Evolutionary conservation across 2,329 filamentous ascomycete species (phyloP), one percentile per base, ranked within the genome.

Genomic region (Daldinia eschscholtzii): DNA sequence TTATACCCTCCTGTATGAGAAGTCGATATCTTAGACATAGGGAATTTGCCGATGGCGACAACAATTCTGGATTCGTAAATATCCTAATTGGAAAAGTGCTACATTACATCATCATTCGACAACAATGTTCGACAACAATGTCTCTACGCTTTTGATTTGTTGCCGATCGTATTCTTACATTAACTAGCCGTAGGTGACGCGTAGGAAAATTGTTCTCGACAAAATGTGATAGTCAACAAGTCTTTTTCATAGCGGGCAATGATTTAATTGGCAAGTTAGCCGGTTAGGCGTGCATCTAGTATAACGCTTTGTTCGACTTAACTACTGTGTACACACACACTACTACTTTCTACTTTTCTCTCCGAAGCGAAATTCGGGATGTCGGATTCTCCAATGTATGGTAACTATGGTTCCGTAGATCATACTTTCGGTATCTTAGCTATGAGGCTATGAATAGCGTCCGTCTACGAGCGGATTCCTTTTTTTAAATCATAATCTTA

Each of bases 11-110:
- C 26, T 7, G 15, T 52, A 33, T 10, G 26, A 52, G 13, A 52
- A 33, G 26, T 52, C 46, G 26, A 52, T 52, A 52, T 30, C 20
- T 52, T n/a, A 26, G 15, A 33, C 26, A 52, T 52, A 52, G 46
- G 46, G 46, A 52, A 52, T 52, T 52, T 52, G 33, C 46, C 46
- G 46, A 33, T 52, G 26, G 46, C 46, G 26, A 52, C 46, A 26
- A 52, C 46, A 52, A 52, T 52, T 18, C 26, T 30, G 26, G 6
- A 48, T 23, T 52, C 46, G 26, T 18, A 52, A 52, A 52, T 52
- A 52, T 52, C 46, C 26, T 33, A 52, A 33, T 52, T 52, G 9
- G 7, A 10, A 52, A 26, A 52, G 1, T 52, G 15, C 46, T 52
- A 52, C 46, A 33, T 52, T 52, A 52, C 46, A 33, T 52, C 46